phyloP scores from a whole-genome alignment of 139 green algal genomes.

The Pleodorina starrii region DNA sequence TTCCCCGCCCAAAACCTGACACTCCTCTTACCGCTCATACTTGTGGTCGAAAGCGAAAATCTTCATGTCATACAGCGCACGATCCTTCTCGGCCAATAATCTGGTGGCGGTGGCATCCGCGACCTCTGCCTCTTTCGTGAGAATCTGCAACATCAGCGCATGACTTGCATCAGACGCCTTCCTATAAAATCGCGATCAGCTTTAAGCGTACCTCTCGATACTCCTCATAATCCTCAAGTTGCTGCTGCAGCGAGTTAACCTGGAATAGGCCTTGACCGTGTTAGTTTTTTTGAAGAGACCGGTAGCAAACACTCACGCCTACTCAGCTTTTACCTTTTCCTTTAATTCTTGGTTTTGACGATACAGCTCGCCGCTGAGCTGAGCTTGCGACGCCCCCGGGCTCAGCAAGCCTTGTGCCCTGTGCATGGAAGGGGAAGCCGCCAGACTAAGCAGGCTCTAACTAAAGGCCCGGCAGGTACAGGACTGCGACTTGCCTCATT shows the following conservation, averaged over 20 bases:
- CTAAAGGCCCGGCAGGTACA: not conserved
- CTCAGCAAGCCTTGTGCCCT: slow-evolving; percentile 48
- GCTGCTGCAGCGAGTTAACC: slow-evolving; percentile 26
- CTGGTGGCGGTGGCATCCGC: slow-evolving; percentile 42
- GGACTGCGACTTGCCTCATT: slow-evolving; percentile 37
- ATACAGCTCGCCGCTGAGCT: slow-evolving; percentile 28
- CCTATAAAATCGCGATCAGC: not conserved
- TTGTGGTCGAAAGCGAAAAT: slow-evolving; percentile 49
- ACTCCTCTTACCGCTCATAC: slow-evolving; percentile 59
- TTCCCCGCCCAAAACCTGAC: too few species aligned
- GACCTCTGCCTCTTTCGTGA: slow-evolving; percentile 51
- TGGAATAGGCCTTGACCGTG: slow-evolving; percentile 4
- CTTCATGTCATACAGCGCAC: slow-evolving; percentile 22
- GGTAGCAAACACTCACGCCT: too few species aligned
- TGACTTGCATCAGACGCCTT: too few species aligned
- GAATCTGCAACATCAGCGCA: slow-evolving; percentile 9
- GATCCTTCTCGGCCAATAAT: slow-evolving; percentile 44
- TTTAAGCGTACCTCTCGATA: slow-evolving; percentile 30
- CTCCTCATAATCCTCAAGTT: slow-evolving; percentile 38
- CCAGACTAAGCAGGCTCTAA: not conserved
- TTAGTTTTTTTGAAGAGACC: too few species aligned
- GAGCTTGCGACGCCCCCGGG: slow-evolving; percentile 18
- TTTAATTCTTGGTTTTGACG: slow-evolving; percentile 50
- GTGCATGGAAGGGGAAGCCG: slow-evolving; percentile 1
- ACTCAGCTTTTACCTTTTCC: too few species aligned